These are phyloP conservation scores for Metschnikowia sp. DNA, from an alignment of 805 yeast species.

Conservation along the genomic window DNA sequence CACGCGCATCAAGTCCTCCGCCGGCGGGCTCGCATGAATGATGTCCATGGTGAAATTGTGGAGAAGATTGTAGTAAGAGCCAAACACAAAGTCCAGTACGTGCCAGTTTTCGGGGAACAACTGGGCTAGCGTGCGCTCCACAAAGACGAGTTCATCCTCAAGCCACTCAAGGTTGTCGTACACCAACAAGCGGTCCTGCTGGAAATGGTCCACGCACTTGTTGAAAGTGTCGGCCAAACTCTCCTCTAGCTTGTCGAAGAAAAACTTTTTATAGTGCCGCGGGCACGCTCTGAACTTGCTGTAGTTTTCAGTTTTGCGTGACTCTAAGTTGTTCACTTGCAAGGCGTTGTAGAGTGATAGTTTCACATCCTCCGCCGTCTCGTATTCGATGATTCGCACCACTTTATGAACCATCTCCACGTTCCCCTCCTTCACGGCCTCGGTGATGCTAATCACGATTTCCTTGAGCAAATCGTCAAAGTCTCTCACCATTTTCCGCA, in stretches of 20 bases:
- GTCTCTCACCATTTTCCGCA: slow-evolving; percentile 42
- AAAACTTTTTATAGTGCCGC: slow-evolving; percentile 61
- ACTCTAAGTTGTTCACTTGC: slow-evolving; percentile 20
- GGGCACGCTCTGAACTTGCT: slow-evolving; percentile 32
- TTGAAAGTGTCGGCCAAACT: slow-evolving; percentile 66
- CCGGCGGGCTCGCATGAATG: slow-evolving; percentile 73
- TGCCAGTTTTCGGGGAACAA: slow-evolving; percentile 77
- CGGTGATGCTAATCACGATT: slow-evolving; percentile 67
- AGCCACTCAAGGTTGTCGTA: slow-evolving; percentile 78
- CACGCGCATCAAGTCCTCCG: slow-evolving; percentile 67
- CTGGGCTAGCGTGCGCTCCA: slow-evolving; percentile 52
- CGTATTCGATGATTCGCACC: slow-evolving; percentile 75
- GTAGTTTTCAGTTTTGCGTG: slow-evolving; percentile 24
- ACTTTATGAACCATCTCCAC: slow-evolving; percentile 63
- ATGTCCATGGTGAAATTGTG: slow-evolving; percentile 62
- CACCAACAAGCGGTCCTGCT: slow-evolving; percentile 50
- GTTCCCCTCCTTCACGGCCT: slow-evolving; percentile 68
- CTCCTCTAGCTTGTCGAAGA: slow-evolving; percentile 54
- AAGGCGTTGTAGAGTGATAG: slow-evolving; percentile 29
- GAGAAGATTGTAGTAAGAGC: slow-evolving; percentile 64
- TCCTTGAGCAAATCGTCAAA: slow-evolving; percentile 66
- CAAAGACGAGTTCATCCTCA: slow-evolving; percentile 71
- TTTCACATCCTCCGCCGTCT: slow-evolving; percentile 74
- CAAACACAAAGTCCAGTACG: slow-evolving; percentile 56
- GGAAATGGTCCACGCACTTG: slow-evolving; percentile 56